These are phyloP conservation scores for Xylariales sp. DNA, from an alignment of 2,329 filamentous ascomycete species.

Conservation along the genomic window DNA sequence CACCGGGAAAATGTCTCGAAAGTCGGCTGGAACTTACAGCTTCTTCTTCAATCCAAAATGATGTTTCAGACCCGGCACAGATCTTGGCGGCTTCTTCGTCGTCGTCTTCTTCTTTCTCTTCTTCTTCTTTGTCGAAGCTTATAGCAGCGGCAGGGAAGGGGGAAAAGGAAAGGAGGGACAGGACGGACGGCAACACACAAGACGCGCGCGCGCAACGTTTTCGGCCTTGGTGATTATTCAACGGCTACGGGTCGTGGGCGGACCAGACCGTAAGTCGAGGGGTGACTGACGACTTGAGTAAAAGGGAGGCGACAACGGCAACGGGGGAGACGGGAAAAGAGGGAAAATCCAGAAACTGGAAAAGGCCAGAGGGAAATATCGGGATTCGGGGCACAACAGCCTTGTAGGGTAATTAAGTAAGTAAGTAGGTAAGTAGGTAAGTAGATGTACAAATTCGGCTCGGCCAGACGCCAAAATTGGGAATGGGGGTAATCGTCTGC, in stretches of 20 bases:
- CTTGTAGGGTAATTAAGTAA: no score
- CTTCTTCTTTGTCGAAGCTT: slow-evolving; percentile 2
- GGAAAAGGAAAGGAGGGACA: background rate
- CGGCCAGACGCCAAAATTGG: slow-evolving; percentile 3
- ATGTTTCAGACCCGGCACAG: background rate
- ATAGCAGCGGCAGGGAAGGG: background rate
- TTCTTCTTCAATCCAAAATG: background rate
- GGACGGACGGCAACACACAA: slow-evolving; percentile 1
- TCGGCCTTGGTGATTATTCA: background rate
- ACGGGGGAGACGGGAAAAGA: slow-evolving; percentile 2
- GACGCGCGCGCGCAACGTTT: slow-evolving; percentile 2
- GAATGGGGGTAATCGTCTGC: slow-evolving; percentile 5
- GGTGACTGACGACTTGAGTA: slow-evolving; percentile 3
- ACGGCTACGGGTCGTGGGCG: slow-evolving; percentile 5
- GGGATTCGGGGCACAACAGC: background rate
- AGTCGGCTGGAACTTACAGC: background rate
- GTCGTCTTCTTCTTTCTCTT: no score
- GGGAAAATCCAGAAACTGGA: slow-evolving; percentile 1
- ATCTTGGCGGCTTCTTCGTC: slow-evolving; percentile 1
- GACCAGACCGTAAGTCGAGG: slow-evolving; percentile 8
- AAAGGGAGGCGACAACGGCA: slow-evolving; percentile 2
- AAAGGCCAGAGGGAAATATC: slow-evolving; percentile 6
- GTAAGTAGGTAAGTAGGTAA: background rate
- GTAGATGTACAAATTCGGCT: slow-evolving; percentile 1
- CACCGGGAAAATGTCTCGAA: background rate